Conservation (phyloP, 208 protist species). For the Crithidia thermophila region DNA sequence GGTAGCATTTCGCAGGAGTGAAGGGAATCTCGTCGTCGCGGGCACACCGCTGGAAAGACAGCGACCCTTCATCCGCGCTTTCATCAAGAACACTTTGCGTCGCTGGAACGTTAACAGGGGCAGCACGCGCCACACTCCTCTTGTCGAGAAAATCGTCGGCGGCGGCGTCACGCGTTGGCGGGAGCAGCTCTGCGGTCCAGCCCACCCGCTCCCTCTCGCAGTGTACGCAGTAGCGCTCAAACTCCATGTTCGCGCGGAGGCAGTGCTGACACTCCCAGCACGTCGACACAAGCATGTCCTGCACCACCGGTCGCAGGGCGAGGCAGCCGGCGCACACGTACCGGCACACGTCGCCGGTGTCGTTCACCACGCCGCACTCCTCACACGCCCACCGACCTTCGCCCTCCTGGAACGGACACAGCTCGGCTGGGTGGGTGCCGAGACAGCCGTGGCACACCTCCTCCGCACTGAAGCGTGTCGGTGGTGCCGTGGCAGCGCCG, state of each 20-base stretch:
- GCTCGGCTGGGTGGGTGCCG: constrained; percentile 55
- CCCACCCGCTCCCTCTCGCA: constrained; percentile 43
- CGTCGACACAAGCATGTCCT: constrained; percentile 51
- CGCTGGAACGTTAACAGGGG: too few relatives aligned
- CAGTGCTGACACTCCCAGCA: constrained; percentile 74
- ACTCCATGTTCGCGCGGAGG: constrained; percentile 62
- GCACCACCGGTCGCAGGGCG: constrained; percentile 56
- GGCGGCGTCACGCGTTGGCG: not conserved
- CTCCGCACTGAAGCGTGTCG: constrained; percentile 21
- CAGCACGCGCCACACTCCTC: too few relatives aligned
- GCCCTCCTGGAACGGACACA: constrained; percentile 47
- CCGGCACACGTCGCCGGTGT: constrained; percentile 70
- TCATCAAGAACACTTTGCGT: too few relatives aligned
- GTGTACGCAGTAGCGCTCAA: constrained; percentile 85
- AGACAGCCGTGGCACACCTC: constrained; percentile 70
- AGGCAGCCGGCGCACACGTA: constrained; percentile 82
- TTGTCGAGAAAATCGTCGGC: not conserved
- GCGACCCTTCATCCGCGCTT: too few relatives aligned
- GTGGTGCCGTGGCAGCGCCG: constrained; percentile 25
- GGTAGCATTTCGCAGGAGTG: constrained; percentile 56
- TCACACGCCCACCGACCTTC: constrained; percentile 57
- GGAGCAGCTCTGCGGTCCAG: constrained; percentile 11
- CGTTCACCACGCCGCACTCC: constrained; percentile 53
- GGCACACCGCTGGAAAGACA: too few relatives aligned
- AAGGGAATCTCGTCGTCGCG: constrained; percentile 53